Conservation (phyloP, 2,329 filamentous ascomycete genomes). For the Calonectria pseudoturangicola region DNA sequence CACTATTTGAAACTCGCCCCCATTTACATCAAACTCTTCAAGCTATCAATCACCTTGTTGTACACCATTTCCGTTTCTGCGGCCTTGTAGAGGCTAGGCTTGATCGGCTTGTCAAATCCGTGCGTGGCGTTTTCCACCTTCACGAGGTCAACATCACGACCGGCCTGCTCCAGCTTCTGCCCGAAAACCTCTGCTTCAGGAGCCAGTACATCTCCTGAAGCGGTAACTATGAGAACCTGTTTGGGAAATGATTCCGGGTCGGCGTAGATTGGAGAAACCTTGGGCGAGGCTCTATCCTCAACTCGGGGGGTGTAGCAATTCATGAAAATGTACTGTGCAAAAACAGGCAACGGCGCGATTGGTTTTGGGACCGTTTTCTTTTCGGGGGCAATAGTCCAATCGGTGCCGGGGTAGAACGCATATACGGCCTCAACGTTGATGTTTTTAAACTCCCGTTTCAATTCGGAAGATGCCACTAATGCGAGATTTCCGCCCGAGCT, state of each 20-base stretch:
- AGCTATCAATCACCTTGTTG: neutral
- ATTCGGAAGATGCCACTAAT: constrained; percentile 7
- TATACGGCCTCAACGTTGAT: constrained; percentile 4
- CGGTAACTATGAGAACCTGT: neutral
- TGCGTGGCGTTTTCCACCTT: neutral
- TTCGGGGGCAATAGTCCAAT: neutral
- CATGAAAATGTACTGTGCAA: neutral
- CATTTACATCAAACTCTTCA: neutral
- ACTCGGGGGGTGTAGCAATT: neutral
- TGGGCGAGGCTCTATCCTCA: neutral
- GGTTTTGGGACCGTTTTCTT: constrained; percentile 7
- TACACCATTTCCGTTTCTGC: neutral
- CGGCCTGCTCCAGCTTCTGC: constrained; percentile 5
- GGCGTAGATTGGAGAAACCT: neutral
- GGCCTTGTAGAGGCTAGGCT: neutral
- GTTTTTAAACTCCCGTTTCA: constrained; percentile 10
- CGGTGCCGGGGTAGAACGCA: neutral
- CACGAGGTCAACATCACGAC: neutral
- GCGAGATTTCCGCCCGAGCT: constrained; percentile 62
- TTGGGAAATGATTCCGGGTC: neutral
- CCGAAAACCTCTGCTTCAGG: constrained; percentile 9
- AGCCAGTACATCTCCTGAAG: constrained; percentile 7
- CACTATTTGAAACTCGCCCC: neutral
- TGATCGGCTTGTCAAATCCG: neutral
- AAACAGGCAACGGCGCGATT: neutral